Evolutionary conservation across 768 basidiomycete species (phyloP), one percentile per base, ranked within the genome.

Genomic region (Pisolithus albus): DNA sequence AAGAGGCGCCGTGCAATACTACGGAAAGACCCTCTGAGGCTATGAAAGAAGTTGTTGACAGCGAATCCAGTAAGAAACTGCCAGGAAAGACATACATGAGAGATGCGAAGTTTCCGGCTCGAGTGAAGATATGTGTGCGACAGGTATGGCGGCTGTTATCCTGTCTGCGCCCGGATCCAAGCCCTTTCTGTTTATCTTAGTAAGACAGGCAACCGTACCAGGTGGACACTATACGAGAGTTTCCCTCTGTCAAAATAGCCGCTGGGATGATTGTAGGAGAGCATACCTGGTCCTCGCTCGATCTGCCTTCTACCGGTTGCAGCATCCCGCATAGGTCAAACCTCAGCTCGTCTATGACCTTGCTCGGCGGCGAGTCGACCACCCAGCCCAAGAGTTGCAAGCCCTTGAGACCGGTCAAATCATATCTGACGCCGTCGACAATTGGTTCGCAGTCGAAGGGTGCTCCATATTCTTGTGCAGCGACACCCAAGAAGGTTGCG

Each of bases 151-250:
- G 28, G 81, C 72, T 24, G 82, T 72, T 59, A 93, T 67, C 47
- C 88, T 77, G 56, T 88, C 84, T 2, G 70, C 50, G 38, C 72
- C 65, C 19, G 21, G 21, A 23, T 71, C 75, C 1, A 9, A 19
- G 24, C 63, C 57, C 66, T 86, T 89, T 58, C 70, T 58, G 59
- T 91, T 90, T 32, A 73, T 77, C 58, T 77, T 79, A 4, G 80
- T 84, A 28, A 91, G 70, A 68, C 92, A 94, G 46, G 82, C 86
- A 59, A 83, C 75, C 45, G 88, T 87, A 21, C 81, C 86, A 19
- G 63, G 49, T 18, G 77, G 65, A 69, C 89, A 92, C 89, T 92
- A 58, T 18, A 26, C 10, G 3, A 7, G 45, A 30, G 2, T 18
- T 6, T 18, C 8, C n/a, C 32, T 15, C 13, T 24, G 56, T 50